Evolutionary conservation across 2,329 filamentous ascomycete species (phyloP), one percentile per base, ranked within the genome.

Genomic region (Fusarium robinianum): DNA sequence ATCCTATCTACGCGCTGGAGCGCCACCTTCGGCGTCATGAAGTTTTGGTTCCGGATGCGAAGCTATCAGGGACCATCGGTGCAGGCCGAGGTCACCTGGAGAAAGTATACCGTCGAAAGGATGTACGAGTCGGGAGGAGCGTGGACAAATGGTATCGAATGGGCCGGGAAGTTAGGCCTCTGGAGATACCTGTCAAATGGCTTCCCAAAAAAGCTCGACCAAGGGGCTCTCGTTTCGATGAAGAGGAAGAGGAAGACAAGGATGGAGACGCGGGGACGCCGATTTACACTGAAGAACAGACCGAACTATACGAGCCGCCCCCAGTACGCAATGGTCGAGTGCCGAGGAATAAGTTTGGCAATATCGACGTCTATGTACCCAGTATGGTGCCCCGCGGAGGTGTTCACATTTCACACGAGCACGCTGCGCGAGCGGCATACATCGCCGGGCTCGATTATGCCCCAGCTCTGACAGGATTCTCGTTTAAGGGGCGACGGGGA

Each of bases 281-380:
- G 2, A 67, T 85, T 2, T 87, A 80, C 60, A 81, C 74, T 0
- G 63, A 75, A 12, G 77, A 81, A 7, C 83, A 90, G 61, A 89
- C 92, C 0, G 79, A 86, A 10, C 49, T 84, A 0, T 97, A 95
- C 66, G 69, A 80, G 9, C 81, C 92, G 1, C 87, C 89, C 1
- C 85, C 90, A 0, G 84, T 97, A 2, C 74, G 87, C 4, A 71
- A 83, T 37, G 91, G 90, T 1, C 74, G 76, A 9, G 79, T 97
- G 2, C 92, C 94, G 0, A 92, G 89, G 69, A 99, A 99, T 63
- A 84, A 86, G 12, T 99, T 90, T 66, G 90, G 90, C 8, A 99
- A 99, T 62, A 85, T 97, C 46, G 94, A 97, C 61, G 80, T 95
- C 25, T 97, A 92, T 64, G 90, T 96, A 8, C 85, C 89, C 0